Percentiles rank a stretch among this genome's conserved stretches.
Conservation (phyloP, 1,284 basidiomycete genomes). For the Microbotryum lychnidis-dioicae region DNA sequence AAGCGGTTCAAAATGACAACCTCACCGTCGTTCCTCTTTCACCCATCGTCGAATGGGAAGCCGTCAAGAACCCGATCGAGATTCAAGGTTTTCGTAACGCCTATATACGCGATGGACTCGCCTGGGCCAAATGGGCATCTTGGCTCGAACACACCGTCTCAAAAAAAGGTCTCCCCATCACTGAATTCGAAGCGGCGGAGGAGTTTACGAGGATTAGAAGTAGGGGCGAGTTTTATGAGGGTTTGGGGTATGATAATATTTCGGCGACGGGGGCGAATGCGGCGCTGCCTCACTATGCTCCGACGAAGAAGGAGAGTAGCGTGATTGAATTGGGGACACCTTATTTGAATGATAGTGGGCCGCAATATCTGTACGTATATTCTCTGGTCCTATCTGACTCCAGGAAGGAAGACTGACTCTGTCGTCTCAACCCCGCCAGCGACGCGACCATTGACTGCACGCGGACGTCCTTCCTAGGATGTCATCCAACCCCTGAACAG, state of each 20-base stretch:
- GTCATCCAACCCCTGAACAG: constrained; percentile 61
- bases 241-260: constrained; percentile 82
- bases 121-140: constrained; percentile 79
- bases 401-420: background rate
- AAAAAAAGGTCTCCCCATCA: constrained; percentile 63
- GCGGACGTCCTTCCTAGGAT: constrained; percentile 46
- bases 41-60: constrained; percentile 67
- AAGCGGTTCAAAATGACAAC: constrained; percentile 2
- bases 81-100: constrained; percentile 72
- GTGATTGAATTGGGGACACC: constrained; percentile 69
- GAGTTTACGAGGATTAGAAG: constrained; percentile 70
- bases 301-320: constrained; percentile 59
- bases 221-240: constrained; percentile 57
- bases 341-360: constrained; percentile 62
- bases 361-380: constrained; percentile 34
- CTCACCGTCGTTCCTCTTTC: constrained; percentile 52
- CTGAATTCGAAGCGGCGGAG: constrained; percentile 84
- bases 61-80: constrained; percentile 83
- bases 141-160: constrained; percentile 79
- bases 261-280: constrained; percentile 85
- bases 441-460: constrained; percentile 93
- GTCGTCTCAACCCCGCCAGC: constrained; percentile 33
- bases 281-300: constrained; percentile 86
- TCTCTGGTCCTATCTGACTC: constrained; percentile 56
- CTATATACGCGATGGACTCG: constrained; percentile 82